Evolutionary conservation across 1,139 yeast genomes (phyloP).

Genomic region (Debaryomyces psychrophilus): DNA sequence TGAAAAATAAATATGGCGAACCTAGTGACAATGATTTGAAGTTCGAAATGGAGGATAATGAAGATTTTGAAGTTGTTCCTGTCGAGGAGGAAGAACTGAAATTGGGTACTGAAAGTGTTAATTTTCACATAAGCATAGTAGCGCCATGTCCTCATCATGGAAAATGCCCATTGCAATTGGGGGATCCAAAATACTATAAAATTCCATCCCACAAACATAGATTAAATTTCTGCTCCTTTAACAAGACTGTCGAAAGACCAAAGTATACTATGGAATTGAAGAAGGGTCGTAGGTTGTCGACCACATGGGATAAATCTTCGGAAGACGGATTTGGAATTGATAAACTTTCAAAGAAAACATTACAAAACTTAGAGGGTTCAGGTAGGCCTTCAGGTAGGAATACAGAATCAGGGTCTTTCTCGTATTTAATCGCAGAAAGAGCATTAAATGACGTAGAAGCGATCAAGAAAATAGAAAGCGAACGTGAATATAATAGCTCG

Average conservation of each 20-base stretch:
- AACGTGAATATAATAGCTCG: slow-evolving; percentile 32
- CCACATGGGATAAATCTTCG: slow-evolving; percentile 66
- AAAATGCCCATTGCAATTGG: slow-evolving; percentile 81
- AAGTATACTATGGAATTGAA: slow-evolving; percentile 76
- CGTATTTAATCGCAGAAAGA: slow-evolving; percentile 77
- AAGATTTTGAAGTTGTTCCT: slow-evolving; percentile 42
- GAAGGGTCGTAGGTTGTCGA: slow-evolving; percentile 74
- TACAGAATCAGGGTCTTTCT: slow-evolving; percentile 71
- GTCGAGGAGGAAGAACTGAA: slow-evolving; percentile 22
- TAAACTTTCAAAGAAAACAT: slow-evolving; percentile 27
- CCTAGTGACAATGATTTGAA: slow-evolving; percentile 48
- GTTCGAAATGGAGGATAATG: slow-evolving; percentile 50
- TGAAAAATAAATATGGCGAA: slow-evolving; percentile 44
- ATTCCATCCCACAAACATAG: slow-evolving; percentile 63
- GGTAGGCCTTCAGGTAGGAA: slow-evolving; percentile 80
- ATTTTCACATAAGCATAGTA: slow-evolving; percentile 62
- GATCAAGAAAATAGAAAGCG: slow-evolving; percentile 37
- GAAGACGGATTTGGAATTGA: slow-evolving; percentile 56
- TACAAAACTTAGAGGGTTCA: slow-evolving; percentile 50
- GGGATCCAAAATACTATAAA: slow-evolving; percentile 68
- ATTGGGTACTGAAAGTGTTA: slow-evolving; percentile 31
- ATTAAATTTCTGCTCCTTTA: slow-evolving; percentile 75
- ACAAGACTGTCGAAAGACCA: slow-evolving; percentile 76
- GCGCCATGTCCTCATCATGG: slow-evolving; percentile 95
- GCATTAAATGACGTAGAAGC: slow-evolving; percentile 40